Evolutionary conservation across 2,329 filamentous ascomycete species (phyloP).

Genomic region (Penicillium sp.): DNA sequence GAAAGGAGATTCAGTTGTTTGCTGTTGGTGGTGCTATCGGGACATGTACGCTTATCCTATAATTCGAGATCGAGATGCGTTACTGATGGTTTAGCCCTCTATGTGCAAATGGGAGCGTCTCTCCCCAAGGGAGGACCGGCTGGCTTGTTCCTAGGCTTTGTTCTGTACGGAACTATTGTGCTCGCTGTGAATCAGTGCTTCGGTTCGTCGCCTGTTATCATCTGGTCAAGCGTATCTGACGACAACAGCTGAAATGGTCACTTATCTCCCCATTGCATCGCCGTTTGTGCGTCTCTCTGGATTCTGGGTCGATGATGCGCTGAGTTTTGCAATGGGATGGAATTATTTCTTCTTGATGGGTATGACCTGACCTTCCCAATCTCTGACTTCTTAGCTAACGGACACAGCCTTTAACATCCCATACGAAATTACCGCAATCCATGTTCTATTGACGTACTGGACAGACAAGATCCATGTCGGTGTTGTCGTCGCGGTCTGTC

Average conservation of each 20-base stretch:
- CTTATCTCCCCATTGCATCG: slow-evolving; percentile 32
- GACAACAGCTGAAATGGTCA: slow-evolving; percentile 34
- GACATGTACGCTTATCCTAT: slow-evolving; percentile 31
- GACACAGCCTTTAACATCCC: slow-evolving; percentile 33
- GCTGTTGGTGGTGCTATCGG: slow-evolving; percentile 42
- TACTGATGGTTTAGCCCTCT: slow-evolving; percentile 26
- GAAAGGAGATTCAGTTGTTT: slow-evolving; percentile 40
- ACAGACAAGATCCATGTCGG: slow-evolving; percentile 45
- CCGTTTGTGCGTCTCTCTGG: slow-evolving; percentile 32
- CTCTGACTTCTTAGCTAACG: background rate
- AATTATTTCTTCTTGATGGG: slow-evolving; percentile 35
- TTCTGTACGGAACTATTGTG: slow-evolving; percentile 31
- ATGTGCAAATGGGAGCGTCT: slow-evolving; percentile 38
- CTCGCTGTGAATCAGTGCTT: slow-evolving; percentile 39
- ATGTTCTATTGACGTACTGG: slow-evolving; percentile 45
- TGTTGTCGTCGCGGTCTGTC: slow-evolving; percentile 42
- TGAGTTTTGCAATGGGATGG: slow-evolving; percentile 38
- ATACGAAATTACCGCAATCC: slow-evolving; percentile 46
- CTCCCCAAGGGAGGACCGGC: slow-evolving; percentile 43
- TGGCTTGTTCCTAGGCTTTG: slow-evolving; percentile 38
- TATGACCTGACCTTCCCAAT: background rate
- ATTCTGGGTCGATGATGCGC: slow-evolving; percentile 36
- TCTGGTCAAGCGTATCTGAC: background rate
- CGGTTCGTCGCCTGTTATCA: slow-evolving; percentile 2
- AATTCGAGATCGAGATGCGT: accelerated